Base-by-base conservation (phyloP, 2,329 filamentous ascomycete species). In the Colletotrichum sp. region DNA sequence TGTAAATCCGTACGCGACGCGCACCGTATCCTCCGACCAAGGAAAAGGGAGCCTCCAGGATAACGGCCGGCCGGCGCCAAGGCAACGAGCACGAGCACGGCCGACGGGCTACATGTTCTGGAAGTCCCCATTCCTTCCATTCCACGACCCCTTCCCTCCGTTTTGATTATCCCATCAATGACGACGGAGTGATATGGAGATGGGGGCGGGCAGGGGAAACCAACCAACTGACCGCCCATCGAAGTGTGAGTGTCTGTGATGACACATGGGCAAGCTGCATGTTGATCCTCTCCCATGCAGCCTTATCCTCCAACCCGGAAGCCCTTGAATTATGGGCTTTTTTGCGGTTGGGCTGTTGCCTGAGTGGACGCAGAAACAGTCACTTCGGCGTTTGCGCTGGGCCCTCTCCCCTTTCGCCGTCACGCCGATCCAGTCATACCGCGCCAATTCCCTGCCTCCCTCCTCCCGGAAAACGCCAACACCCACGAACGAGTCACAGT, bases 241-340 rank as follows among this genome's bases (percentile, higher is more conserved):
- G 34, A 43, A 64, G 28, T 43, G 38, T 43, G 38, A 43, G 38
- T 43, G 38, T 74, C 71, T 74, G 71, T 74, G 71, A 74, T 60
- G 67, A 71, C 71, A 71, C 71, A 71, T 74, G 71, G 71, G 36
- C 21, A 30, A 34, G 61, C 67, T 71, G 71, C 71, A 71, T 60
- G 61, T 30, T 61, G 67, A 74, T 74, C 71, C 52, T 66, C 71
- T 74, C 48, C 21, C 67, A 74, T 74, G 71, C 71, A 74, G 71
- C 71, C 71, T 74, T 74, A 74, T 74, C 71, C 71, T 60, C 60
- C 48, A 65, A 65, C 52, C 61, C 67, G 61, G 71, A 52, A 43
- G 69, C 24, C 67, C 26, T 61, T 56, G 52, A 26, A 16, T 3
- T 56, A 56, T 56, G 61, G 34, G 61, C 61, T 5, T 30, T 34